These are phyloP conservation scores for Microcyclospora pomicola DNA, from an alignment of 2,329 filamentous ascomycete species.

Conservation along the genomic window DNA sequence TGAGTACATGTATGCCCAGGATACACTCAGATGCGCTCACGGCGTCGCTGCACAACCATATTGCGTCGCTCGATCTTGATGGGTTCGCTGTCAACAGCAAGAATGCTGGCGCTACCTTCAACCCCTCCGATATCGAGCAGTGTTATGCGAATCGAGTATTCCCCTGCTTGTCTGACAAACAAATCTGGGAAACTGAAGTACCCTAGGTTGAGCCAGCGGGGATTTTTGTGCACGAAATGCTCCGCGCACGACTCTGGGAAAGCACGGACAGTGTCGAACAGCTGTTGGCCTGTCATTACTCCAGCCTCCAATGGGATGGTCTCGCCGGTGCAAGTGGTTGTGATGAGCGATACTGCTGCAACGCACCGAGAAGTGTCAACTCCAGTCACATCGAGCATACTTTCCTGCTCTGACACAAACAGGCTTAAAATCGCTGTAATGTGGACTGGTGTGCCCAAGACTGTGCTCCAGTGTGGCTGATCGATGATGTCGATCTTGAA, in stretches of 20 bases:
- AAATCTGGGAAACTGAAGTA: slow-evolving; percentile 20
- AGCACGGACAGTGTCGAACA: slow-evolving; percentile 21
- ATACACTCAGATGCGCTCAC: too few species aligned
- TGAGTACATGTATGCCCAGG: too few species aligned
- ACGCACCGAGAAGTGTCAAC: slow-evolving; percentile 18
- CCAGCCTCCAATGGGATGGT: slow-evolving; percentile 15
- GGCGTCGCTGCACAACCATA: background rate
- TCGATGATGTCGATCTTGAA: slow-evolving; percentile 21
- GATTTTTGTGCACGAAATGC: slow-evolving; percentile 13
- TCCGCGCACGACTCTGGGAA: slow-evolving; percentile 12
- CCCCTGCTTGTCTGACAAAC: slow-evolving; percentile 19
- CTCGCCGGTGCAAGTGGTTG: slow-evolving; percentile 16
- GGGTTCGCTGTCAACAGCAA: slow-evolving; percentile 17
- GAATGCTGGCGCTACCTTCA: slow-evolving; percentile 9
- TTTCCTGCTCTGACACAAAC: too few species aligned
- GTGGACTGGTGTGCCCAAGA: slow-evolving; percentile 17
- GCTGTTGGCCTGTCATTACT: slow-evolving; percentile 18
- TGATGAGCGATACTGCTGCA: slow-evolving; percentile 18
- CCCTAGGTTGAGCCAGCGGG: slow-evolving; percentile 15
- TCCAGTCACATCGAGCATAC: slow-evolving; percentile 13
- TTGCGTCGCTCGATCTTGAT: slow-evolving; percentile 18
- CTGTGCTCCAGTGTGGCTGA: slow-evolving; percentile 14
- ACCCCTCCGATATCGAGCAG: slow-evolving; percentile 18
- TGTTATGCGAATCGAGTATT: slow-evolving; percentile 17
- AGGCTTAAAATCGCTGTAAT: slow-evolving; percentile 13